Evolutionary conservation across 129 eudicot genomes (phyloP), one percentile per base, ranked within the genome.

Genomic region (Oenanthe sinensis): DNA sequence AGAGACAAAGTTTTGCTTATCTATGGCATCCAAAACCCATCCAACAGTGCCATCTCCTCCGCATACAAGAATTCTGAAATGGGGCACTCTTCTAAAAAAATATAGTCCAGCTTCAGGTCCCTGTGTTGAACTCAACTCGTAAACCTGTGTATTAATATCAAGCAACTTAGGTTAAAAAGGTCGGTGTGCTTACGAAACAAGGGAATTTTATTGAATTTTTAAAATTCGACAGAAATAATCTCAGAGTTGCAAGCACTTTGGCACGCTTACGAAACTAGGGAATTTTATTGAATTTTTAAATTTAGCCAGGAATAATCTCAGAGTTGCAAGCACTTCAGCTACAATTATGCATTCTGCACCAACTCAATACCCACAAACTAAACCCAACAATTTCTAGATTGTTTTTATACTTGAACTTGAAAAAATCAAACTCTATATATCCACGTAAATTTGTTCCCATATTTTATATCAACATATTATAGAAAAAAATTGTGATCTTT

Each of bases 21-120:
- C 99, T 79, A 96, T 89, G 68, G 99, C 89, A 89, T 92, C 83
- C 81, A 96, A 79, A 63, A 96, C 97, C 99, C 99, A 96, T 47
- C 99, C 97, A 75, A 96, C 99, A 37, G 99, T 96, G 36, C 99
- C 99, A 80, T 96, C 99, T 37, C 99, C 99, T 22, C 99, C 99
- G 67, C 99, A 96, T 81, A 90, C 89, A 75, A 96, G 97, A 77
- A 96, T 69, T 78, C 91, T 87, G 87, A 96, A 96, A 90, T 96
- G 91, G 24, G 95, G 86, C 75, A 90, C 97, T 81, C 76, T 90
- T 79, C 93, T 89, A 76, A 96, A 96, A n/a, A 96, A 81, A 79
- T 86, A 86, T 30, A 96, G 94, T 75, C 99, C 99, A 55, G 85
- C 95, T 75, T 96, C 99, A 5, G 99, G 99, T 3, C 99, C 99